phyloP scores from a whole-genome alignment of 768 basidiomycete species.

The Lepiota subincarnata region DNA sequence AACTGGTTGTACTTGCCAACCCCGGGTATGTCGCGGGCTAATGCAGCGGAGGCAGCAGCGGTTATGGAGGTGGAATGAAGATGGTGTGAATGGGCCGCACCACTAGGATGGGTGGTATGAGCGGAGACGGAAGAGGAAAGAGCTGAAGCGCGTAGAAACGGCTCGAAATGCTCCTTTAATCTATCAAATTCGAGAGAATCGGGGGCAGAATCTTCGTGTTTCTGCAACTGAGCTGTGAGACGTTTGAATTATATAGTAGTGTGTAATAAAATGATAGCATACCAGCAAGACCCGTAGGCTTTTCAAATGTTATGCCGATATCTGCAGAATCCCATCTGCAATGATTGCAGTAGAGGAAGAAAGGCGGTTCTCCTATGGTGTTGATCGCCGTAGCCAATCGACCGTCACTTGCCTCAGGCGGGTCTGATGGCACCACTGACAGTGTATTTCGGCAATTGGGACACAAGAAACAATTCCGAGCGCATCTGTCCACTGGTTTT shows the following conservation, averaged over 20 bases:
- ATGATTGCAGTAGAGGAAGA: conserved; percentile 86
- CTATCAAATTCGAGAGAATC: conserved; percentile 89
- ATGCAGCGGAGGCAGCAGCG: conserved; percentile 84
- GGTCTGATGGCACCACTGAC: conserved; percentile 88
- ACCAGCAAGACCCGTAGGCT: conserved; percentile 95
- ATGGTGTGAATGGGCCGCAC: conserved; percentile 61
- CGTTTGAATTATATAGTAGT: conserved; percentile 6
- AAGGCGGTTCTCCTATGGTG: conserved; percentile 79
- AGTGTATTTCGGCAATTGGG: conserved; percentile 90
- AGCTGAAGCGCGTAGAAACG: conserved; percentile 82
- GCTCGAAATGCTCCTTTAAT: conserved; percentile 96
- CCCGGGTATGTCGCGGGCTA: conserved; percentile 84
- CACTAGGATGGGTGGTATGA: conserved; percentile 38
- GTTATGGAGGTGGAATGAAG: conserved; percentile 78
- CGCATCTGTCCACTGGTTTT: conserved; percentile 70
- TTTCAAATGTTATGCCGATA: conserved; percentile 91
- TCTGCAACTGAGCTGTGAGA: conserved; percentile 84
- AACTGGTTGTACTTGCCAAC: conserved; percentile 74
- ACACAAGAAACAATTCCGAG: conserved; percentile 96
- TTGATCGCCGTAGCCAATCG: conserved; percentile 49
- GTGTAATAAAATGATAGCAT: conserved; percentile 19
- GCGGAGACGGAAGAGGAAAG: conserved; percentile 60
- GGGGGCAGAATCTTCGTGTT: conserved; percentile 79
- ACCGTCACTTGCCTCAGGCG: conserved; percentile 57
- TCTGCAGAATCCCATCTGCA: conserved; percentile 95